These are phyloP conservation scores for Chrysoporthe deuterocubensis DNA, from an alignment of 2,329 filamentous ascomycete species.

Conservation along the genomic window DNA sequence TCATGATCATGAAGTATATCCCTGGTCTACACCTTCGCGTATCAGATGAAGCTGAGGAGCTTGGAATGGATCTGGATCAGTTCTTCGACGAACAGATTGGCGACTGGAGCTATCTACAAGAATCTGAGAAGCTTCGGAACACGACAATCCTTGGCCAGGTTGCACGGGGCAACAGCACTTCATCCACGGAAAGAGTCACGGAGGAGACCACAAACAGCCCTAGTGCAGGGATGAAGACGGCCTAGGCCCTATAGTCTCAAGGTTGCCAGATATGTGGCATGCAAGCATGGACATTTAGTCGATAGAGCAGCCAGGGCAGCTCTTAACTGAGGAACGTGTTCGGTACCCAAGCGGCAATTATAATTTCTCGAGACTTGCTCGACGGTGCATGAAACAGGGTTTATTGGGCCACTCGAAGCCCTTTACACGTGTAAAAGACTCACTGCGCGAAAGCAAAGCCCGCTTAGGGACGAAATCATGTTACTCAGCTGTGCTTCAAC, in stretches of 20 bases:
- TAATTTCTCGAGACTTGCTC: no score
- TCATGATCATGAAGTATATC: slow-evolving; percentile 61
- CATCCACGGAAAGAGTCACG: slow-evolving; percentile 14
- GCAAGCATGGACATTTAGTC: not conserved
- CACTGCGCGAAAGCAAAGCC: no score
- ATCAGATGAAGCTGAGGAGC: slow-evolving; percentile 57
- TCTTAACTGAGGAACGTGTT: not conserved
- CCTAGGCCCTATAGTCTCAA: not conserved
- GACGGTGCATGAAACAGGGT: no score
- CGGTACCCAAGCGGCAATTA: no score
- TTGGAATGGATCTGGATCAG: slow-evolving; percentile 56
- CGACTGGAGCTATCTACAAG: slow-evolving; percentile 37
- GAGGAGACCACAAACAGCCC: slow-evolving; percentile 10
- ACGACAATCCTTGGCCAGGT: slow-evolving; percentile 20
- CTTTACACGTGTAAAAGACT: no score
- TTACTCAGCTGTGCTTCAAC: no score
- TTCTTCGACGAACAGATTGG: slow-evolving; percentile 50
- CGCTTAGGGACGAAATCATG: no score
- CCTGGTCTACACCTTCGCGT: slow-evolving; percentile 60
- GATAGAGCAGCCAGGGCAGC: not conserved
- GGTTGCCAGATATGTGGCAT: not conserved
- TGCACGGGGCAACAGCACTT: slow-evolving; percentile 3
- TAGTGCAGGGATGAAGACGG: slow-evolving; percentile 1
- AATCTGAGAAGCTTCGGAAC: slow-evolving; percentile 27
- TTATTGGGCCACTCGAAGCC: no score